These are phyloP conservation scores for Mucuna pruriens DNA, from an alignment of 306 rosid species.

Conservation along the genomic window DNA sequence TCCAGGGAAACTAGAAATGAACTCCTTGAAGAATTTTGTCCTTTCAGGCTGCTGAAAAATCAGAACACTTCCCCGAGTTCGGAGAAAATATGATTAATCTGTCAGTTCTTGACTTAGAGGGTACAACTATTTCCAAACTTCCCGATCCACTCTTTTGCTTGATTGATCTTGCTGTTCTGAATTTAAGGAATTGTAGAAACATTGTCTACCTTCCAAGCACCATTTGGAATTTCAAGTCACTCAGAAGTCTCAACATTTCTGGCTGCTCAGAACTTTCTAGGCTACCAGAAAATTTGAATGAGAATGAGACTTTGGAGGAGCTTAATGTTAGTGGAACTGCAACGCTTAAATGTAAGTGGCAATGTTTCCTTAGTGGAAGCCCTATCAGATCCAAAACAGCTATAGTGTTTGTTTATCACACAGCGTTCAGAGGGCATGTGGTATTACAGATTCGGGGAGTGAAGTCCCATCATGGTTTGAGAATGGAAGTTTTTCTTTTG, in stretches of 20 bases:
- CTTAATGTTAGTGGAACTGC: neutral
- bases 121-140: neutral
- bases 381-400: no score
- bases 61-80: neutral
- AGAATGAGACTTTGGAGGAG: neutral
- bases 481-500: no score
- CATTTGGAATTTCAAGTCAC: neutral
- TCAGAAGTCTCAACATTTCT: neutral
- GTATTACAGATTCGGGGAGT: neutral
- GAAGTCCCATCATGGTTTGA: neutral
- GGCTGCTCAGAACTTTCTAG: neutral
- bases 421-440: neutral
- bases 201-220: neutral
- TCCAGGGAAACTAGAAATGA: neutral
- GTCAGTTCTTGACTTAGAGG: neutral
- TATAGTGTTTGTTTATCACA: neutral
- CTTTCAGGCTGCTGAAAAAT: neutral
- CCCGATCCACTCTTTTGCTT: neutral
- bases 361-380: no score
- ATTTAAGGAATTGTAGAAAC: neutral
- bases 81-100: neutral
- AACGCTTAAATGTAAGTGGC: no score
- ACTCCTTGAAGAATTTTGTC: neutral
- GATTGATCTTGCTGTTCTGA: neutral
- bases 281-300: neutral